Evolutionary conservation across 2,329 filamentous ascomycete genomes (phyloP).

Genomic region (Xylariales sp.): DNA sequence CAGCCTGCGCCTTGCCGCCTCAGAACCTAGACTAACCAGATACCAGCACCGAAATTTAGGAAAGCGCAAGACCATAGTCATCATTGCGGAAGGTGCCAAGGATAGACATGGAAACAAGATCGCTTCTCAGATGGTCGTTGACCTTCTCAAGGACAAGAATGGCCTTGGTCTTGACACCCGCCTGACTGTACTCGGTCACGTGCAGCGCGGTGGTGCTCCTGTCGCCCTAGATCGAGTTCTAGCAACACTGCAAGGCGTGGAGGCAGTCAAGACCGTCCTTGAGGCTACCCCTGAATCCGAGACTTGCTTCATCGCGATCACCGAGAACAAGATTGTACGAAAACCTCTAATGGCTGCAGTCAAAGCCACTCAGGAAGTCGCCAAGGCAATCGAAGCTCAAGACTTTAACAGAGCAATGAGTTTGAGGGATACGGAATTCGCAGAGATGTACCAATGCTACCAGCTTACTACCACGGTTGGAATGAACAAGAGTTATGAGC

Average conservation of each 20-base stretch:
- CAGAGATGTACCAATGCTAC: conserved; percentile 86
- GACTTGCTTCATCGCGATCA: conserved; percentile 92
- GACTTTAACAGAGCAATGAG: conserved; percentile 86
- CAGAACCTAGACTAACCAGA: conserved; percentile 12
- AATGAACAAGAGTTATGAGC: conserved; percentile 57
- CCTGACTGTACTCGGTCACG: conserved; percentile 91
- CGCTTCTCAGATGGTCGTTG: conserved; percentile 73
- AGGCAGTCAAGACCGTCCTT: conserved; percentile 87
- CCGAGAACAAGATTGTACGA: conserved; percentile 94
- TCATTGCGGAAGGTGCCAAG: conserved; percentile 91
- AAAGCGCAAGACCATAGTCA: conserved; percentile 97
- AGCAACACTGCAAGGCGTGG: conserved; percentile 86
- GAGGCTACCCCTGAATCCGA: conserved; percentile 85
- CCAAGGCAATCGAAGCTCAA: conserved; percentile 74
- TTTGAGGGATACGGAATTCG: conserved; percentile 87
- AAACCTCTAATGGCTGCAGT: conserved; percentile 89
- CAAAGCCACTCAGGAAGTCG: conserved; percentile 76
- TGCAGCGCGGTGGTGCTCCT: conserved; percentile 90
- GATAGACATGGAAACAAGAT: conserved; percentile 83
- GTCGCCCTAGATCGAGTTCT: conserved; percentile 94
- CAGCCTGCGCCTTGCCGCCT: conserved; percentile 14
- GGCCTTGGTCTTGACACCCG: conserved; percentile 83
- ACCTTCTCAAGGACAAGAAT: conserved; percentile 73
- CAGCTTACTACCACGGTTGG: conserved; percentile 84
- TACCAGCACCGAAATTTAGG: conserved; percentile 75